Base-by-base conservation (phyloP, 768 basidiomycete species). In the Astraeus odoratus region DNA sequence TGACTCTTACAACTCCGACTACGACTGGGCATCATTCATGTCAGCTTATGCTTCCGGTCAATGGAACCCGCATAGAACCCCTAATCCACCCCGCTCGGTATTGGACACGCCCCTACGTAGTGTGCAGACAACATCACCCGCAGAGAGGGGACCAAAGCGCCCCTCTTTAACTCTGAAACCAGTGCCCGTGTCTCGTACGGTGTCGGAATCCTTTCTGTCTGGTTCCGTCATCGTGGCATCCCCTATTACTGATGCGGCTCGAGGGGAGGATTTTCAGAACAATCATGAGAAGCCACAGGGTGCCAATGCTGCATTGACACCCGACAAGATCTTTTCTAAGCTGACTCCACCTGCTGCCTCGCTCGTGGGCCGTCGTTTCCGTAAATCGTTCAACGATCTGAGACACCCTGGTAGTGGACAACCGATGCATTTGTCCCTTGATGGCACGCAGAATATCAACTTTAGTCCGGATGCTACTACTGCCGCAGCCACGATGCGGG, bases 401-500 rank as follows among this genome's bases (percentile, higher is more conserved):
- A 67, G 70, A 40, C 64, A 63, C 19, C 40, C 60, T 3, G 48
- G 57, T 2, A 43, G 44, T 18, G 51, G 30, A 45, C 69, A 46
- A 35, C 43, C 46, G 29, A 57, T 55, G 57, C 58, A 55, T 36
- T 58, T 53, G 38, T 59, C 52, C 51, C 55, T 47, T 31, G 63
- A 64, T 36, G 58, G 56, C 1, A n/a, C 62, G 10, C 64, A 64
- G 38, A 45, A 18, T 29, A 53, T 67, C 26, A 45, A 55, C 16
- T 53, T 65, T 45, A 73, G 71, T 43, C 57, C 76, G 3, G 81
- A 86, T 27, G 68, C 77, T 1, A 76, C 79, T 18, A 77, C 84
- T 0, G 70, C 82, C 2, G 88, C 86, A 1, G 89, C 90, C 0
- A 81, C 89, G 1, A 80, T 93, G 67, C 84, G 89, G 29, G 82